Conservation (phyloP, 202 grass and related monocot species). For the Panicum hallii region DNA sequence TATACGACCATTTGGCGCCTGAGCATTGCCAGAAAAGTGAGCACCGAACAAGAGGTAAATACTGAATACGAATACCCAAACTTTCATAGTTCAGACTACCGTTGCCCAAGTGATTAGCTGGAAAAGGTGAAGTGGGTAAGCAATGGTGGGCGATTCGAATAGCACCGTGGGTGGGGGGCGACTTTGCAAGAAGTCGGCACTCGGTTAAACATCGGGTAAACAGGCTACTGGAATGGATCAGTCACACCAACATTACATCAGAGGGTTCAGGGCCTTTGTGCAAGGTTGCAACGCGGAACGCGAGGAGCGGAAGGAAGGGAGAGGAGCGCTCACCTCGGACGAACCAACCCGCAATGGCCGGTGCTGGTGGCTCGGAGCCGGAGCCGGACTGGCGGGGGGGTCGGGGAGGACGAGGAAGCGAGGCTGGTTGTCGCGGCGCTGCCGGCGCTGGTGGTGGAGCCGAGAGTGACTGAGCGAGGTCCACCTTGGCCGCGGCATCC, state of each 20-base stretch:
- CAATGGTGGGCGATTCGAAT: not conserved
- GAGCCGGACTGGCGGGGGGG: not conserved
- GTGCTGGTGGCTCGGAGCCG: not conserved
- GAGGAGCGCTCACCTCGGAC: not conserved
- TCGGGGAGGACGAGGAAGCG: not conserved
- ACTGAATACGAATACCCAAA: not conserved
- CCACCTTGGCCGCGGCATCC: no score
- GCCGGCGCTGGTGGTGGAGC: not conserved
- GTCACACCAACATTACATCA: not conserved
- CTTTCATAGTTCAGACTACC: not conserved
- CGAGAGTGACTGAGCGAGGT: not conserved
- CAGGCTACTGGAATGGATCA: not conserved
- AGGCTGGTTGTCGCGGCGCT: not conserved
- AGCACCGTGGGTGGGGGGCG: not conserved
- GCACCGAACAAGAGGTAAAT: not conserved
- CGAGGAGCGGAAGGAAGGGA: not conserved
- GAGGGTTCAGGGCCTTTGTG: constrained; percentile 17
- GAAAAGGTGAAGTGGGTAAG: not conserved
- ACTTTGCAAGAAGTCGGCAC: not conserved
- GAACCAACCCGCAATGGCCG: not conserved
- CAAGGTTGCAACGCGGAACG: not conserved
- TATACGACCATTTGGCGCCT: not conserved
- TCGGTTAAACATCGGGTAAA: not conserved
- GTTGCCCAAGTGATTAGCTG: not conserved
- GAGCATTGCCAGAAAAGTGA: not conserved